Evolutionary conservation across 768 basidiomycete species (phyloP).

Genomic region (Plicaturopsis crispa): DNA sequence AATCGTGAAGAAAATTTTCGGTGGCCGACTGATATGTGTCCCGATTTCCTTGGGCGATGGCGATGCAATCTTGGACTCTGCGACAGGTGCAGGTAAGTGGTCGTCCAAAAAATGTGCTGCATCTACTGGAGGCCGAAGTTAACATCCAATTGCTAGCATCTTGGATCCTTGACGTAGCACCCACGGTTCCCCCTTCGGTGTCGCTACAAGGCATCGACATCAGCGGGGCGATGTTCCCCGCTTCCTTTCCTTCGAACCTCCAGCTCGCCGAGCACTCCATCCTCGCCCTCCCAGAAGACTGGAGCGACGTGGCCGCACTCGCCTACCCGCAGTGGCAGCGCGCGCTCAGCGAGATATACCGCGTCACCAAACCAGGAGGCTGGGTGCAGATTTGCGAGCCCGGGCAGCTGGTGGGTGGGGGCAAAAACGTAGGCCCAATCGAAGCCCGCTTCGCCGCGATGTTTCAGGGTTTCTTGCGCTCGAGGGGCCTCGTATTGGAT

Average conservation of each 20-base stretch:
- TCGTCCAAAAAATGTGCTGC: not conserved
- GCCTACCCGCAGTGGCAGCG: constrained; percentile 2
- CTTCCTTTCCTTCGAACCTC: no score
- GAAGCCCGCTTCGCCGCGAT: not conserved
- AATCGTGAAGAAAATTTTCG: not conserved
- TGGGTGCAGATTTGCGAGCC: constrained; percentile 6
- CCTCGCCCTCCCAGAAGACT: constrained; percentile 2
- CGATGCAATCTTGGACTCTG: not conserved
- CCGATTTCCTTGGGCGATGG: not conserved
- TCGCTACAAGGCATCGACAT: not conserved
- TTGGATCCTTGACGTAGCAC: not conserved
- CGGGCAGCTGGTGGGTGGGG: not conserved
- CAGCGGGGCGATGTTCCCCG: not conserved
- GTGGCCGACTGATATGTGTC: not conserved
- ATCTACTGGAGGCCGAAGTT: no score
- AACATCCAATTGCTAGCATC: not conserved
- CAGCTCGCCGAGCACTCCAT: not conserved
- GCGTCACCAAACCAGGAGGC: constrained; percentile 7
- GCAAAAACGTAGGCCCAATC: not conserved
- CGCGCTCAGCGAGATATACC: constrained; percentile 1
- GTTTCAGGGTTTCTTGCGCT: not conserved
- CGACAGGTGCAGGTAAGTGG: not conserved
- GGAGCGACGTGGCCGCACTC: constrained; percentile 2
- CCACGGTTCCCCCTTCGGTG: no score
- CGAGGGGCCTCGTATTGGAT: not conserved